These are phyloP conservation scores for Schizochytrium sp. DNA, from an alignment of 108 stramenopile genomes.

Conservation along the genomic window DNA sequence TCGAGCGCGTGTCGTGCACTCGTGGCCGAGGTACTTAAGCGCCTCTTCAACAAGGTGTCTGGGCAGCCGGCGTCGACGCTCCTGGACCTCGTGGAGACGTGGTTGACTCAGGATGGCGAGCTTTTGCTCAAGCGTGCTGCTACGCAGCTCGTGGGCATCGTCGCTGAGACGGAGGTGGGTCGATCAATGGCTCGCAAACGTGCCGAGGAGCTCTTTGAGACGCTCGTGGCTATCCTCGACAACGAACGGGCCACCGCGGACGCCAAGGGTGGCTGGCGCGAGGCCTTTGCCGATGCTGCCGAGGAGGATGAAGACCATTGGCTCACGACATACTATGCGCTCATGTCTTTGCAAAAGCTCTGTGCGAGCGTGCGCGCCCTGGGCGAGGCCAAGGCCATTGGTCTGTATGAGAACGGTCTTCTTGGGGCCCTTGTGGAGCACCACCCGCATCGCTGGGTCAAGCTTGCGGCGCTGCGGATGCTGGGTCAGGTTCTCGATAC, in stretches of 20 bases:
- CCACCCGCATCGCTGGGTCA: background rate
- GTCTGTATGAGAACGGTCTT: background rate
- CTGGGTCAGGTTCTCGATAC: background rate
- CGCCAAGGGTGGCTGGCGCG: background rate
- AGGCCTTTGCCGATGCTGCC: background rate
- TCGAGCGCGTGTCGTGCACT: background rate
- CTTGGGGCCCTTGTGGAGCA: background rate
- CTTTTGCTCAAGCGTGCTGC: background rate
- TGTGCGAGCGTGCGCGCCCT: background rate
- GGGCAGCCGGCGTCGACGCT: background rate
- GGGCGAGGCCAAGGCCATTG: background rate
- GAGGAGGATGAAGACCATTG: background rate
- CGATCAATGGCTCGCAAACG: background rate
- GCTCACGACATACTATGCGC: background rate
- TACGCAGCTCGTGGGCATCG: background rate
- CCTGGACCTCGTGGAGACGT: background rate
- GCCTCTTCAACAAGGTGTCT: background rate
- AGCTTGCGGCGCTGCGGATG: background rate
- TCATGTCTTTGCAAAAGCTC: background rate
- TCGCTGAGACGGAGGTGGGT: background rate
- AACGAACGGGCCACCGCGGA: background rate
- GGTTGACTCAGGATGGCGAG: background rate
- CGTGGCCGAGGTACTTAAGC: background rate
- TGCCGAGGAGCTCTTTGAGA: background rate
- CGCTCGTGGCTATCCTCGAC: background rate